A percentile compares a stretch with the other conserved stretches of the same genome.
These are phyloP conservation scores for Aspergillus candidus DNA, from an alignment of 2,329 filamentous ascomycete genomes.

Conservation along the genomic window DNA sequence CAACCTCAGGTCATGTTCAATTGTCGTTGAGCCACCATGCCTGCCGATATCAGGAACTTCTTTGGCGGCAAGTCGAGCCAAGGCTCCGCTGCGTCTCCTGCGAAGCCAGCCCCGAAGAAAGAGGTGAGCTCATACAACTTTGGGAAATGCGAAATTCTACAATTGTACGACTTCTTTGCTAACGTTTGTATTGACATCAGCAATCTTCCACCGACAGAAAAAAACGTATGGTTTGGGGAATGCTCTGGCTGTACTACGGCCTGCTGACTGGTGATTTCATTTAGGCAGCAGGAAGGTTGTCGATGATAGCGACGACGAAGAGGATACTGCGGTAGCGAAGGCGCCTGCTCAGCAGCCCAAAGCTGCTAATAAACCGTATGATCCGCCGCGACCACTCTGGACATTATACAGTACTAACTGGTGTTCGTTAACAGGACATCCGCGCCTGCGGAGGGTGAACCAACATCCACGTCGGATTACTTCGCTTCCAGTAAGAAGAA, in stretches of 20 bases:
- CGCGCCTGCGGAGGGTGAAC: slow-evolving; percentile 48
- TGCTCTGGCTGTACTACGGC: background rate
- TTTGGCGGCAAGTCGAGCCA: slow-evolving; percentile 70
- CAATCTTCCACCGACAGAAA: slow-evolving; percentile 26
- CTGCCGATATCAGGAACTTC: slow-evolving; percentile 81
- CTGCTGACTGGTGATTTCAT: slow-evolving; percentile 7
- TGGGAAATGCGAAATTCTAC: no score
- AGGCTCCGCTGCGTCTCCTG: slow-evolving; percentile 45
- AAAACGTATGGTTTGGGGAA: slow-evolving; percentile 26
- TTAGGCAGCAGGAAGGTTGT: slow-evolving; percentile 60
- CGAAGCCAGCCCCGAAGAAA: slow-evolving; percentile 40
- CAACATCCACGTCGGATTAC: slow-evolving; percentile 58
- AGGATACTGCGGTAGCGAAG: slow-evolving; percentile 43
- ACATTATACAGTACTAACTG: background rate
- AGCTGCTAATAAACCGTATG: slow-evolving; percentile 45
- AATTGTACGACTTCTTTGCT: background rate
- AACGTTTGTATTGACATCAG: slow-evolving; percentile 12
- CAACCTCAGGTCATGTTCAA: no score
- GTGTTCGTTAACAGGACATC: slow-evolving; percentile 36
- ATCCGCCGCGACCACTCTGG: background rate
- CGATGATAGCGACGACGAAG: slow-evolving; percentile 76
- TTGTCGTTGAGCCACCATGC: slow-evolving; percentile 49
- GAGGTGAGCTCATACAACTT: slow-evolving; percentile 30
- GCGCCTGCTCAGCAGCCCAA: slow-evolving; percentile 32
- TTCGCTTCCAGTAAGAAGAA: slow-evolving; percentile 55